phyloP scores from a whole-genome alignment of 768 basidiomycete species.

The Tulasnella sp. region DNA sequence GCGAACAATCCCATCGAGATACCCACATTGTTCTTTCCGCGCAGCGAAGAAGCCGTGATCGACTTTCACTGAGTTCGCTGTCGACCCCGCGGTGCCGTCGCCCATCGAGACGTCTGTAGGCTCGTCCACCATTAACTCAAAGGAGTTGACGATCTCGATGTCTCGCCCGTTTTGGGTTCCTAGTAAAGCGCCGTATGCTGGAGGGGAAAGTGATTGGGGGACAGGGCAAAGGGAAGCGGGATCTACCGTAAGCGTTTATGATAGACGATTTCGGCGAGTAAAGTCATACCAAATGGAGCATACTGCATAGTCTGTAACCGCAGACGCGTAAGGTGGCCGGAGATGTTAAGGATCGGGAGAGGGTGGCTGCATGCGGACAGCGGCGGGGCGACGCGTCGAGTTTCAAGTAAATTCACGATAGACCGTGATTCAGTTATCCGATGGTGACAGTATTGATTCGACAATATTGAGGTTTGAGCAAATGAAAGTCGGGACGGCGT shows the following conservation, averaged over 20 bases:
- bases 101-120: neutral
- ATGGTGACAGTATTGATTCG: neutral
- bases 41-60: slow-evolving; percentile 75
- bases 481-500: neutral
- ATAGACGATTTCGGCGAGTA: neutral
- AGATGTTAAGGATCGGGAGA: slow-evolving; percentile 90
- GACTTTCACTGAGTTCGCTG: slow-evolving; percentile 39
- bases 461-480: neutral
- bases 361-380: slow-evolving; percentile 57
- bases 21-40: slow-evolving; percentile 55
- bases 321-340: slow-evolving; percentile 83
- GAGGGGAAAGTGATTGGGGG: neutral
- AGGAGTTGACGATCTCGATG: slow-evolving; percentile 94
- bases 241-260: neutral
- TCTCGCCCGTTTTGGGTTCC: slow-evolving; percentile 91
- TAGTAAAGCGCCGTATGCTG: slow-evolving; percentile 84
- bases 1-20: neutral
- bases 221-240: neutral
- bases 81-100: neutral
- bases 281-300: slow-evolving; percentile 50
- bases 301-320: slow-evolving; percentile 56
- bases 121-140: slow-evolving; percentile 60
- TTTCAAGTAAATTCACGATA: neutral
- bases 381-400: neutral
- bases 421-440: neutral